These are phyloP conservation scores for Cyclotella baltica DNA, from an alignment of 108 stramenopile genomes.

Conservation along the genomic window DNA sequence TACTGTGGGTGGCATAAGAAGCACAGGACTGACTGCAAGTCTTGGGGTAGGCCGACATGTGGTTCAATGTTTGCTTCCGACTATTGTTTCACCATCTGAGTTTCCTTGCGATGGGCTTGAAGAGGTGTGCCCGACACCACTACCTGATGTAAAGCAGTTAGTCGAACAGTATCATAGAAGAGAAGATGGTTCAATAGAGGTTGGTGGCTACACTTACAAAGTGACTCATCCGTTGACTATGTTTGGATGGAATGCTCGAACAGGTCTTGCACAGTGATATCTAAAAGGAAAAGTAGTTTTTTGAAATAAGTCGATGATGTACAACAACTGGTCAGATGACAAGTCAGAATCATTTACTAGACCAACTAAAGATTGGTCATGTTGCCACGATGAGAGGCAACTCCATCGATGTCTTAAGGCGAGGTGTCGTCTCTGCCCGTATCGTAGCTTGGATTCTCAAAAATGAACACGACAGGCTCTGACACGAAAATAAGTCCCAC, in stretches of 20 bases:
- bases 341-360: not conserved
- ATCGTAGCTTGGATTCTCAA: no score
- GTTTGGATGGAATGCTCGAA: slow-evolving; percentile 61
- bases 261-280: slow-evolving; percentile 30
- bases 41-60: slow-evolving; percentile 81
- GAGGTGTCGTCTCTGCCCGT: no score
- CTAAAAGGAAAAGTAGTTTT: not conserved
- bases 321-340: not conserved
- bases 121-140: slow-evolving; percentile 43
- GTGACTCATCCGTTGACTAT: slow-evolving; percentile 81
- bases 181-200: slow-evolving; percentile 52
- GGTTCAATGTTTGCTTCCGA: slow-evolving; percentile 42
- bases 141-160: slow-evolving; percentile 61
- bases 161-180: slow-evolving; percentile 60
- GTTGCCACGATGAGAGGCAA: no score
- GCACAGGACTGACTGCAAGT: slow-evolving; percentile 83
- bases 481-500: no score
- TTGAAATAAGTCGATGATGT: no score
- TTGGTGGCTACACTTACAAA: slow-evolving; percentile 59
- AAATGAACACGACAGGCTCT: no score
- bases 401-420: no score
- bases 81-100: slow-evolving; percentile 26
- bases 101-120: not conserved
- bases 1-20: slow-evolving; percentile 80
- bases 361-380: no score